phyloP scores from a whole-genome alignment of 2,329 filamentous ascomycete genomes.

The Exophiala viscosa region DNA sequence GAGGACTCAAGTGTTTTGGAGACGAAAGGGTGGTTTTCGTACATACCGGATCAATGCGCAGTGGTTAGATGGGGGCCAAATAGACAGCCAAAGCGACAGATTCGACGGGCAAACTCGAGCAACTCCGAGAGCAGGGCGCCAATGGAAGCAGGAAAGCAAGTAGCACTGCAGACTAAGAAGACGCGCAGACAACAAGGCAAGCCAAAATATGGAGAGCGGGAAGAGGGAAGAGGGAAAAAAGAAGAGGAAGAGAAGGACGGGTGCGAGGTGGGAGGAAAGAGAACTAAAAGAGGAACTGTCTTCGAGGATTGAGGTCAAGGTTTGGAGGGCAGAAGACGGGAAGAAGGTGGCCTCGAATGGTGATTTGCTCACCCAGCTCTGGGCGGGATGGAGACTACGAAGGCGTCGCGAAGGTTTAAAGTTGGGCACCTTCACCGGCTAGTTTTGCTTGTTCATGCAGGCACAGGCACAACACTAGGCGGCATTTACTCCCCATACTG shows the following conservation, averaged over 20 bases:
- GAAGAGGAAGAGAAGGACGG: constrained; percentile 22
- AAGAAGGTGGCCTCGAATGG: background rate
- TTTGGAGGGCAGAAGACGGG: constrained; percentile 6
- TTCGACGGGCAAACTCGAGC: constrained; percentile 23
- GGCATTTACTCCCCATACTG: too few species aligned
- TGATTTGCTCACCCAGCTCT: background rate
- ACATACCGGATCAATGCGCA: constrained; percentile 28
- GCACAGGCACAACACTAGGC: too few species aligned
- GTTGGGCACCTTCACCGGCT: background rate
- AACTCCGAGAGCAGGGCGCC: constrained; percentile 27
- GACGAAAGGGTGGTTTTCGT: constrained; percentile 7
- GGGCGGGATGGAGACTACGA: constrained; percentile 3
- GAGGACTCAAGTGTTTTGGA: background rate
- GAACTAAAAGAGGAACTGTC: constrained; percentile 21
- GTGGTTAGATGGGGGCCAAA: constrained; percentile 26
- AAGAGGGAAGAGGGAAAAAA: constrained; percentile 21
- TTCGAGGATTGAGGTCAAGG: constrained; percentile 1
- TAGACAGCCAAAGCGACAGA: constrained; percentile 25
- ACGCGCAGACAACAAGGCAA: constrained; percentile 25
- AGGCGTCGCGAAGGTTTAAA: background rate
- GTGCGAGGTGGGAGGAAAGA: constrained; percentile 20
- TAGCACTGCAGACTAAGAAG: constrained; percentile 26
- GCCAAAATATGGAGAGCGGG: constrained; percentile 17
- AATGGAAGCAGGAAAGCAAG: constrained; percentile 26
- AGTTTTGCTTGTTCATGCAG: background rate